A percentile compares a stretch with the other conserved stretches of the same genome.
These are phyloP conservation scores for Aphanocladium album DNA, from an alignment of 2,329 filamentous ascomycete species.

Conservation along the genomic window DNA sequence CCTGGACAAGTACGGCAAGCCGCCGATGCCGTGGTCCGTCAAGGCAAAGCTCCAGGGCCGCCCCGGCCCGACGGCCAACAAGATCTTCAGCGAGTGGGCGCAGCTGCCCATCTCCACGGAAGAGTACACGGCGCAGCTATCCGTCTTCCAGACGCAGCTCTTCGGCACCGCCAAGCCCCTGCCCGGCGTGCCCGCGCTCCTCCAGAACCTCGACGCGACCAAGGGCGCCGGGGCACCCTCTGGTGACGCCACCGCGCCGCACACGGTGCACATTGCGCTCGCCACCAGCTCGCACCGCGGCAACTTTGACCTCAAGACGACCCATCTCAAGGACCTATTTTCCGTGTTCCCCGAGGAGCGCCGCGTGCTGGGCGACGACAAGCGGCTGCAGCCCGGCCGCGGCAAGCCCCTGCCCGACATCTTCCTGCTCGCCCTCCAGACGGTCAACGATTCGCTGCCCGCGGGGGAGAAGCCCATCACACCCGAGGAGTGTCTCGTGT, in stretches of 20 bases:
- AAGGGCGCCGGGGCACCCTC: background rate
- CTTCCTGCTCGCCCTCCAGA: slow-evolving; percentile 78
- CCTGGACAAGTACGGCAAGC: slow-evolving; percentile 67
- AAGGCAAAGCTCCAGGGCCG: slow-evolving; percentile 77
- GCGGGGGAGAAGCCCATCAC: slow-evolving; percentile 59
- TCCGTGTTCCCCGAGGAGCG: slow-evolving; percentile 63
- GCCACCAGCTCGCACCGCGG: slow-evolving; percentile 70
- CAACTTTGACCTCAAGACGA: slow-evolving; percentile 76
- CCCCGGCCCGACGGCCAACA: slow-evolving; percentile 47
- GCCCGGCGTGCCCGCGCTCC: slow-evolving; percentile 68
- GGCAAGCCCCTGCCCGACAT: slow-evolving; percentile 96
- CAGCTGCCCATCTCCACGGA: slow-evolving; percentile 70
- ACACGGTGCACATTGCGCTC: slow-evolving; percentile 70
- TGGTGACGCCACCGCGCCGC: background rate
- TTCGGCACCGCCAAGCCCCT: slow-evolving; percentile 75
- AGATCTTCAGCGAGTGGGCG: slow-evolving; percentile 70
- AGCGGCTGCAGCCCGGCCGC: slow-evolving; percentile 68
- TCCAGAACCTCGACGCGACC: slow-evolving; percentile 53
- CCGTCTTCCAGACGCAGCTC: slow-evolving; percentile 59
- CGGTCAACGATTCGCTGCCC: slow-evolving; percentile 70
- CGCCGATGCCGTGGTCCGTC: slow-evolving; percentile 81
- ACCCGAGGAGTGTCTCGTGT: slow-evolving; percentile 88
- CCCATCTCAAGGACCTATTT: slow-evolving; percentile 54
- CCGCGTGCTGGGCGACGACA: slow-evolving; percentile 80
- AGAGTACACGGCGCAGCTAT: slow-evolving; percentile 58